Conservation (phyloP, 768 basidiomycete species). For the Leccinum subtestaceum region DNA sequence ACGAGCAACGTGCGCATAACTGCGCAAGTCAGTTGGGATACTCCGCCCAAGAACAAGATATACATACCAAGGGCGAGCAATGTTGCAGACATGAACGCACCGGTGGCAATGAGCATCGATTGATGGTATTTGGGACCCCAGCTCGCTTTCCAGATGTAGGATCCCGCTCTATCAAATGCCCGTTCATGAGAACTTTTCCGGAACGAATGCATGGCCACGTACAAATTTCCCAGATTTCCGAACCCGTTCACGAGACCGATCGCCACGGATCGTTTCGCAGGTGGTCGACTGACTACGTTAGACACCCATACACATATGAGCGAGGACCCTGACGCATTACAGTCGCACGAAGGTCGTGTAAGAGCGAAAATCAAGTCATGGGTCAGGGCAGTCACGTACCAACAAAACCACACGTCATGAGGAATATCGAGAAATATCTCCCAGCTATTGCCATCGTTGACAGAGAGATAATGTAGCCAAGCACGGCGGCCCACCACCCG, state of each 20-base stretch:
- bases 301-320: neutral
- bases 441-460: neutral
- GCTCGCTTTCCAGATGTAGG: neutral
- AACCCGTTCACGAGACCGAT: neutral
- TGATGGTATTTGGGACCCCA: neutral
- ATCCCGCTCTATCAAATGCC: neutral
- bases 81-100: neutral
- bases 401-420: neutral
- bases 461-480: neutral
- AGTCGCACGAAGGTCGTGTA: neutral
- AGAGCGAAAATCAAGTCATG: neutral
- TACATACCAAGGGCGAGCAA: neutral
- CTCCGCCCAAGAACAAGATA: neutral
- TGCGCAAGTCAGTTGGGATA: neutral
- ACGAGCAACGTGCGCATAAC: neutral
- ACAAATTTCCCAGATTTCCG: neutral
- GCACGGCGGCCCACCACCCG: neutral
- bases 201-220: neutral
- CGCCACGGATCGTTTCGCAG: neutral
- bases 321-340: neutral
- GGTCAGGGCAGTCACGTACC: neutral
- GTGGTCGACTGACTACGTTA: neutral
- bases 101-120: neutral
- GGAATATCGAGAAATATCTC: neutral
- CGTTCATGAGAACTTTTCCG: neutral